Base-by-base conservation (phyloP, 495 filamentous ascomycete species). In the Penicillium goetzii region DNA sequence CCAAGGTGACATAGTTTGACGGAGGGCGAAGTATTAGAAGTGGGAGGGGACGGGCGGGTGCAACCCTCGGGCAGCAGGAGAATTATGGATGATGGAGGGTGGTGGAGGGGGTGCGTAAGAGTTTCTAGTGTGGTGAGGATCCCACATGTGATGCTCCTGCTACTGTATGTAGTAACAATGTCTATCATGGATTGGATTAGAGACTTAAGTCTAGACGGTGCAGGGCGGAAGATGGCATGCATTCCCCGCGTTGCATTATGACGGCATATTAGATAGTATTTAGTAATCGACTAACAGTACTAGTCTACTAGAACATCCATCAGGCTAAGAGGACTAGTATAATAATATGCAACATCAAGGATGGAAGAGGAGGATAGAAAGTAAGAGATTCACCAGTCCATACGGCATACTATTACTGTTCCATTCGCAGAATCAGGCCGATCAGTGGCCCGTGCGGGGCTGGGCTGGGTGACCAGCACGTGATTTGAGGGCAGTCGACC, bases 401-500 rank as follows among this genome's bases (percentile, higher is more conserved):
- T 11, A n/a, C 19, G 5, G 2, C 21, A 32, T 32, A 32, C 30
- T 32, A n/a, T n/a, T n/a, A n/a, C 30, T 30, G 2, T 32, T 4
- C 30, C 30, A 32, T 32, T 32, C 30, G 30, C 30, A 32, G 30
- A 21, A 5, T 47, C 43, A 56, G 51, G 50, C 38, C 12, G 51
- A 41, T 43, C 21, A 34, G 58, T 69, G 63, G 67, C 51, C 67
- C 60, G 63, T 69, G 67, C 63, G 7, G 8, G 17, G 28, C 34
- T 34, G 33, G 32, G 14, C 41, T 15, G 33, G 26, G 8, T 47
- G 26, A 7, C 9, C 61, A 10, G 19, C 67, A 69, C 67, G 67
- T 69, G 67, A 69, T 61, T 30, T 26, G 21, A 15, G 4, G 40
- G 1, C 12, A 21, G 25, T 26, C 2, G 32, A 56, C 78, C 76